Percentiles rank a stretch among this genome's conserved stretches.
These are phyloP conservation scores for Pyricularia pennisetigena DNA, from an alignment of 2,329 filamentous ascomycete species.

Conservation along the genomic window DNA sequence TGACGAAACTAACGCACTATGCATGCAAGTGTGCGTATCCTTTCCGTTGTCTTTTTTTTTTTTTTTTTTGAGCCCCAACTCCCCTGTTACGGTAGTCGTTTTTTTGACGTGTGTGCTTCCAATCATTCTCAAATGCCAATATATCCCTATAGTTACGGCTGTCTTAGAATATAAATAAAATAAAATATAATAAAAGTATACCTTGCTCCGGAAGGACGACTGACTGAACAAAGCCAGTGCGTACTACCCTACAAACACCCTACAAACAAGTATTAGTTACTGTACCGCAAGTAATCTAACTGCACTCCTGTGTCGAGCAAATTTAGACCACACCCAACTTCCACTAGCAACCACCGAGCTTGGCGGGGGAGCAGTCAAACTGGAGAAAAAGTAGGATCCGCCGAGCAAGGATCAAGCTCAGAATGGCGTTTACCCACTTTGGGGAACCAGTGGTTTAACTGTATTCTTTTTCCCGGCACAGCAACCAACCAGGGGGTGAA, in stretches of 20 bases:
- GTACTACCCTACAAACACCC: background rate
- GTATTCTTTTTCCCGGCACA: background rate
- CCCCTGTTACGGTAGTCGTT: background rate
- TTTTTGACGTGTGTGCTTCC: background rate
- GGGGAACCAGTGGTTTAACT: background rate
- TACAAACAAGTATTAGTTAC: background rate
- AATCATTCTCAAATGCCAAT: background rate
- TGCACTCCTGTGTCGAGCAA: background rate
- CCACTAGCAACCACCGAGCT: background rate
- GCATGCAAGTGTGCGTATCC: background rate
- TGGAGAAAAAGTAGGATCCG: background rate
- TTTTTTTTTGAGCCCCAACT: background rate
- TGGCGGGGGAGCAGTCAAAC: background rate
- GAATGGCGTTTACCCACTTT: background rate
- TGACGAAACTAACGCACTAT: background rate
- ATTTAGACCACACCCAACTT: background rate
- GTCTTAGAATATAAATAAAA: background rate
- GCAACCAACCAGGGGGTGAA: background rate
- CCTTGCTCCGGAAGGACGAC: background rate
- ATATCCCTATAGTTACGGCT: background rate
- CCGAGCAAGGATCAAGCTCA: background rate
- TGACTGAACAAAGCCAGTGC: background rate
- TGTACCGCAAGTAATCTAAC: background rate
- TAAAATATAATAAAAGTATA: too few relatives aligned
- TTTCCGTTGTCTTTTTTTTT: background rate